Evolutionary conservation across 768 basidiomycete genomes (phyloP).

Genomic region (Naganishia randhawae): DNA sequence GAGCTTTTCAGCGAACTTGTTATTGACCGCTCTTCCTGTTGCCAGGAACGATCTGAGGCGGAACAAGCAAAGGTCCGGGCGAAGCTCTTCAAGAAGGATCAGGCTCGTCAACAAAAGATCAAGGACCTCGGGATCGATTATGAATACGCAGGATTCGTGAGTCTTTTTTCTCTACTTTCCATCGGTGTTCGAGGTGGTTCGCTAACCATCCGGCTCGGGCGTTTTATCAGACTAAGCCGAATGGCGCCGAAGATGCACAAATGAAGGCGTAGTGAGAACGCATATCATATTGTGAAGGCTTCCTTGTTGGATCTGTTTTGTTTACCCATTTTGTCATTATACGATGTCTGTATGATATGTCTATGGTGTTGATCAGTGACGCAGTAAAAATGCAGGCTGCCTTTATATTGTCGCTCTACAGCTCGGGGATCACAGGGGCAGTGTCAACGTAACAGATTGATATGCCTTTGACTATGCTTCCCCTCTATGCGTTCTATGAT

Average conservation of each 20-base stretch:
- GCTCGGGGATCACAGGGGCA: neutral
- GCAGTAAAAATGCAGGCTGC: neutral
- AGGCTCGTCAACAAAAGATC: conserved; percentile 71
- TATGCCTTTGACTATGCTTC: neutral
- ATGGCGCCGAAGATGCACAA: conserved; percentile 7
- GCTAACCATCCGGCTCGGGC: neutral
- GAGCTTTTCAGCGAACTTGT: neutral
- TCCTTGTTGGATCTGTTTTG: neutral
- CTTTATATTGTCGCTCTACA: neutral
- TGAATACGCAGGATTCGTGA: conserved; percentile 61
- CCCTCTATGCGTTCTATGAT: neutral
- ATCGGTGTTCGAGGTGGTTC: neutral
- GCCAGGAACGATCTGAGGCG: conserved; percentile 68
- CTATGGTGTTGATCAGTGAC: neutral
- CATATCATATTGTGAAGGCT: neutral
- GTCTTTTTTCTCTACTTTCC: neutral
- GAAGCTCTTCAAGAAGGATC: conserved; percentile 71
- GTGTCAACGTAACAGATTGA: neutral
- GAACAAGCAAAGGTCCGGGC: conserved; percentile 64
- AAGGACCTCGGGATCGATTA: conserved; percentile 80
- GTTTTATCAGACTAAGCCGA: conserved; percentile 9
- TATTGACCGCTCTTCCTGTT: conserved; percentile 9
- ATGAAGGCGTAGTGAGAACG: conserved; percentile 18
- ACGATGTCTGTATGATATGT: neutral
- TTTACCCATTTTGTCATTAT: neutral